Evolutionary conservation across 2,329 filamentous ascomycete genomes (phyloP).

Genomic region (Fusarium dlaminii): DNA sequence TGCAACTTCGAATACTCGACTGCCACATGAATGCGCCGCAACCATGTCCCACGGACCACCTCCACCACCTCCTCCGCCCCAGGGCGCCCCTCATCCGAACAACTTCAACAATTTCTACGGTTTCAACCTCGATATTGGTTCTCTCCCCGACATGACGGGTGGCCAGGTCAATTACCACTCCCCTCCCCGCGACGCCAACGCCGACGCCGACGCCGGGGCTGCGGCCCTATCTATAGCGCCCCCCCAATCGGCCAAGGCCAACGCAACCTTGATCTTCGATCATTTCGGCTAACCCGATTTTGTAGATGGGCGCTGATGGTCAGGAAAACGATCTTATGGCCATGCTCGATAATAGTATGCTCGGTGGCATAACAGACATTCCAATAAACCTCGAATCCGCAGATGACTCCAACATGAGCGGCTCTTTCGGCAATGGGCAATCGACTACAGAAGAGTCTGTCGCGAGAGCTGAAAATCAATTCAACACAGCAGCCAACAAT

Average conservation of each 20-base stretch:
- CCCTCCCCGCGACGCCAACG: slow-evolving; percentile 7
- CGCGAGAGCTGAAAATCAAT: slow-evolving; percentile 47
- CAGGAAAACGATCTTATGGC: slow-evolving; percentile 54
- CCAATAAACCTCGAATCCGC: slow-evolving; percentile 55
- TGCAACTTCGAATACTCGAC: slow-evolving; percentile 40
- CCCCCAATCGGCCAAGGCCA: slow-evolving; percentile 11
- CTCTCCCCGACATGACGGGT: slow-evolving; percentile 42
- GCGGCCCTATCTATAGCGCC: slow-evolving; percentile 18
- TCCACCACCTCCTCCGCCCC: slow-evolving; percentile 47
- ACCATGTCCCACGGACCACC: slow-evolving; percentile 51
- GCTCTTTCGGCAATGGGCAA: slow-evolving; percentile 36
- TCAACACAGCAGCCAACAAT: slow-evolving; percentile 49
- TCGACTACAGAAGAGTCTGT: slow-evolving; percentile 45
- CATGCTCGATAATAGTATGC: slow-evolving; percentile 55
- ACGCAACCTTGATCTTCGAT: slow-evolving; percentile 30
- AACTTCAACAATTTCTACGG: slow-evolving; percentile 49
- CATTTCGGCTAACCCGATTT: slow-evolving; percentile 32
- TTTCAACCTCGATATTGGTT: slow-evolving; percentile 47
- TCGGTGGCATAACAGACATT: slow-evolving; percentile 51
- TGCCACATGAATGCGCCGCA: slow-evolving; percentile 37
- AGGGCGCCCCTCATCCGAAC: slow-evolving; percentile 27
- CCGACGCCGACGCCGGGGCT: slow-evolving; percentile 20
- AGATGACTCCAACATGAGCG: slow-evolving; percentile 41
- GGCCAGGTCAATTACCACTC: slow-evolving; percentile 37
- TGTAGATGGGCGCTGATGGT: slow-evolving; percentile 41